Conservation (phyloP, 2,329 filamentous ascomycete genomes). For the Botrytis fragariae region DNA sequence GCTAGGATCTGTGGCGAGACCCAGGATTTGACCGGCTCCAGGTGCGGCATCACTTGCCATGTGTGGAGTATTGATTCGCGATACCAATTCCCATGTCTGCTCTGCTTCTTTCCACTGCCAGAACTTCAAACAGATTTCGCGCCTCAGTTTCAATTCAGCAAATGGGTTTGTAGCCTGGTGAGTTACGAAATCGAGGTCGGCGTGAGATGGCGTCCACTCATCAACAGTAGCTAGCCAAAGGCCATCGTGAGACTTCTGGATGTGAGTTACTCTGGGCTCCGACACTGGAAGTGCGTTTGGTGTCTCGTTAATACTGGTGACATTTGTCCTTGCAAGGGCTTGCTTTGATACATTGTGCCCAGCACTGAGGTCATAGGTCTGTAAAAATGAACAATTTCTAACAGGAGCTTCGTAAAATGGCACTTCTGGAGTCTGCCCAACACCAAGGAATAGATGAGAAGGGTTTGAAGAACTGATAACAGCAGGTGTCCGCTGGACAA, state of each 20-base stretch:
- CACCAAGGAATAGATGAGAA: slow-evolving; percentile 65
- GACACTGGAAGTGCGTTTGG: slow-evolving; percentile 68
- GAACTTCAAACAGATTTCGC: slow-evolving; percentile 85
- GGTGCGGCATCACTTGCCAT: slow-evolving; percentile 51
- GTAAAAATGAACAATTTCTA: slow-evolving; percentile 63
- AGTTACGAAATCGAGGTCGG: slow-evolving; percentile 62
- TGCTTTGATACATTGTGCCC: slow-evolving; percentile 80
- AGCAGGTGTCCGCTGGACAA: slow-evolving; percentile 50
- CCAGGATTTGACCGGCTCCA: slow-evolving; percentile 60
- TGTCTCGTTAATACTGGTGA: slow-evolving; percentile 75
- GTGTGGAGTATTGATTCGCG: slow-evolving; percentile 83
- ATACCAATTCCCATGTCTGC: slow-evolving; percentile 69
- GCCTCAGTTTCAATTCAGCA: slow-evolving; percentile 51
- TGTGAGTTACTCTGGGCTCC: slow-evolving; percentile 73
- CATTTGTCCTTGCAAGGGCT: slow-evolving; percentile 82
- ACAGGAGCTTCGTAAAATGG: slow-evolving; percentile 50
- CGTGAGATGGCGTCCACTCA: slow-evolving; percentile 75
- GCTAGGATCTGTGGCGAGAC: slow-evolving; percentile 68
- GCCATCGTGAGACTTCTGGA: slow-evolving; percentile 77
- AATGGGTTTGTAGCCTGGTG: slow-evolving; percentile 45
- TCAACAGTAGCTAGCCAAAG: slow-evolving; percentile 90
- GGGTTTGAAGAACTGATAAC: slow-evolving; percentile 60
- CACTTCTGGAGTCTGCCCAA: slow-evolving; percentile 59
- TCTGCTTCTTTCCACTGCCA: slow-evolving; percentile 67
- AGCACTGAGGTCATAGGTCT: slow-evolving; percentile 81